Conservation (phyloP, 441 rosid genomes). For the Pelargonium citronellum region DNA sequence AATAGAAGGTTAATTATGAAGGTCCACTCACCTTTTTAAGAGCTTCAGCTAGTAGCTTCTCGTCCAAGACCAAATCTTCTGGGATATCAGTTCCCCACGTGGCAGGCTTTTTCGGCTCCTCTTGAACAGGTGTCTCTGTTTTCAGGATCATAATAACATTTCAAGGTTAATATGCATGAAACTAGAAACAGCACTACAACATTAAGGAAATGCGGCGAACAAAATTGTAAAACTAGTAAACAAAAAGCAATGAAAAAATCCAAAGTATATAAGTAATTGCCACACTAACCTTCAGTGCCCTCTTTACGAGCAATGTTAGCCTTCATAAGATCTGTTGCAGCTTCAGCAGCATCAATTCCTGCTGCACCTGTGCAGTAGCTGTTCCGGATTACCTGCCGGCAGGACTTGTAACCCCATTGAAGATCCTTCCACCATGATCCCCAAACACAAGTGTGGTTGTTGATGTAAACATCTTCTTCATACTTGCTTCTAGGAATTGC, state of each 20-base stretch:
- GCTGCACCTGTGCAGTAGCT: constrained; percentile 64
- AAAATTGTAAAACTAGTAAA: background rate
- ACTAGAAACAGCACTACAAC: too few species aligned
- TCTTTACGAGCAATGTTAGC: constrained; percentile 55
- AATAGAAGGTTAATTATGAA: background rate
- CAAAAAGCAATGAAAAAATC: constrained; percentile 9
- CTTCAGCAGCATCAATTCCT: constrained; percentile 61
- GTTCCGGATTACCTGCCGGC: constrained; percentile 50
- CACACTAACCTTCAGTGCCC: constrained; percentile 35
- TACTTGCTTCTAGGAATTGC: constrained; percentile 58
- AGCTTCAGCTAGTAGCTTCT: constrained; percentile 59
- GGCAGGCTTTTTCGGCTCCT: constrained; percentile 57
- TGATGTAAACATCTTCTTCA: constrained; percentile 41
- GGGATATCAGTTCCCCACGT: constrained; percentile 76
- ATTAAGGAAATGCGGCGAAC: background rate
- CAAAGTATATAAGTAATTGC: background rate
- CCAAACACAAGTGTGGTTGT: constrained; percentile 59
- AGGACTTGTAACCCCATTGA: constrained; percentile 66
- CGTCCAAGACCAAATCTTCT: constrained; percentile 62
- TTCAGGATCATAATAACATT: background rate
- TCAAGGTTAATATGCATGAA: constrained; percentile 11
- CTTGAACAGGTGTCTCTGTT: constrained; percentile 42
- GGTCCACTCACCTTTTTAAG: constrained; percentile 55
- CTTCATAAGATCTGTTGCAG: constrained; percentile 54
- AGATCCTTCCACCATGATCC: constrained; percentile 70